Conservation (phyloP, 495 filamentous ascomycete genomes). For the Xylaria castorea region DNA sequence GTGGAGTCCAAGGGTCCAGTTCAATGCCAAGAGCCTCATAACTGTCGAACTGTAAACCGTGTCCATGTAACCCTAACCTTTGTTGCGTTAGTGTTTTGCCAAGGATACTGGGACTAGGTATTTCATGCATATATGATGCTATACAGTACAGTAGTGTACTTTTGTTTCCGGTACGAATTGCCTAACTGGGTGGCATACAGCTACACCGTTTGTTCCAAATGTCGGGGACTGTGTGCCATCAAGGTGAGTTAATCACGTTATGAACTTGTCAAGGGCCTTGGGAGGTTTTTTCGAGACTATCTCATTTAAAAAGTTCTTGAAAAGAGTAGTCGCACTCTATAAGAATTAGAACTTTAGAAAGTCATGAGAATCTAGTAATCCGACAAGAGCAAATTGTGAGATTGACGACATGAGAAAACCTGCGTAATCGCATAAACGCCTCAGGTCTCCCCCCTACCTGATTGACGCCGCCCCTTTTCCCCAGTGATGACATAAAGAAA, state of each 20-base stretch:
- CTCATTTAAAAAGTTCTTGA: not conserved
- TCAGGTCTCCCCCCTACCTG: not conserved
- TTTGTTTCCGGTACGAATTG: not conserved
- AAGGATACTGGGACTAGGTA: not conserved
- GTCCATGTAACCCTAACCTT: not conserved
- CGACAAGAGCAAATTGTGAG: not conserved
- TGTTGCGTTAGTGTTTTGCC: not conserved
- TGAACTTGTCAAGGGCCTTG: not conserved
- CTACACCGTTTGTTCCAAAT: not conserved
- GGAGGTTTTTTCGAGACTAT: not conserved
- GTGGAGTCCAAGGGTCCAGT: not conserved
- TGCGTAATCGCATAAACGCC: not conserved
- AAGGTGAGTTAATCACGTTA: not conserved
- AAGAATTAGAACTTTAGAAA: not conserved
- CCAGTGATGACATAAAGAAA: not conserved
- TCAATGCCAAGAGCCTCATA: conserved; percentile 1
- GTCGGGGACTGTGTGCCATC: not conserved
- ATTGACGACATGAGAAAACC: not conserved
- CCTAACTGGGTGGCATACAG: not conserved
- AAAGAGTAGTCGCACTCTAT: not conserved
- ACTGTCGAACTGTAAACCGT: not conserved
- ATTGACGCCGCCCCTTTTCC: not conserved
- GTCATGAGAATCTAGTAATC: not conserved
- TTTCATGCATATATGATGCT: not conserved
- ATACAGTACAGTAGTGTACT: not conserved